Evolutionary conservation across 2,329 filamentous ascomycete genomes (phyloP).

Genomic region (Davidsoniella virescens): DNA sequence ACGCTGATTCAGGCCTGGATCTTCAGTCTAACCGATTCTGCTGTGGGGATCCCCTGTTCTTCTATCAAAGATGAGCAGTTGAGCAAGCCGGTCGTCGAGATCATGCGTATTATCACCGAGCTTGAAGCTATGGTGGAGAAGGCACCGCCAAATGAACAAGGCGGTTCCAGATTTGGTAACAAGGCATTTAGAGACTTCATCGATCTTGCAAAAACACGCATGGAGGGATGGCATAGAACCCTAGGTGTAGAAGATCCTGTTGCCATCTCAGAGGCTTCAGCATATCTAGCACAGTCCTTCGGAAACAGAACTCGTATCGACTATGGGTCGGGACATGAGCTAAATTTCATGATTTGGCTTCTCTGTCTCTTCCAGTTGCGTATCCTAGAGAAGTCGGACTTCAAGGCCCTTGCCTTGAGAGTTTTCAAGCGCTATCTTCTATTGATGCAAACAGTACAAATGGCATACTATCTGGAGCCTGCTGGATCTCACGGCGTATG

Average conservation of each 20-base stretch:
- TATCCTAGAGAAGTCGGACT: constrained; percentile 47
- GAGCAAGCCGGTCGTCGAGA: constrained; percentile 42
- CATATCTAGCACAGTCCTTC: constrained; percentile 70
- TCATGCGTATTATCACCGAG: constrained; percentile 54
- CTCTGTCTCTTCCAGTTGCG: constrained; percentile 77
- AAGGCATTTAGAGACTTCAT: constrained; percentile 75
- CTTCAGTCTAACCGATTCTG: constrained; percentile 70
- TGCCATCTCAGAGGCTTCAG: constrained; percentile 54
- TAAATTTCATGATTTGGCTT: constrained; percentile 94
- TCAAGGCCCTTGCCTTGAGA: constrained; percentile 55
- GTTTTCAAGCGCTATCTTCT: constrained; percentile 71
- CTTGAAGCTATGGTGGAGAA: constrained; percentile 48
- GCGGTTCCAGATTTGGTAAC: constrained; percentile 86
- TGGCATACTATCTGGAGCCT: constrained; percentile 89
- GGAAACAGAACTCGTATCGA: constrained; percentile 80
- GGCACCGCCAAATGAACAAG: constrained; percentile 70
- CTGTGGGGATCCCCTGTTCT: constrained; percentile 53
- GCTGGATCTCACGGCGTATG: constrained; percentile 95
- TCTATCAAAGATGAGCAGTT: constrained; percentile 38
- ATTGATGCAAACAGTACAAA: constrained; percentile 77
- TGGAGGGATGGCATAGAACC: constrained; percentile 43
- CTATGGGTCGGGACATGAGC: constrained; percentile 91
- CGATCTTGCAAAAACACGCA: constrained; percentile 44
- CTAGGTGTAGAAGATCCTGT: constrained; percentile 35
- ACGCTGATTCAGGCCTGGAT: constrained; percentile 67